These are phyloP conservation scores for Daedaleopsis sinensis DNA, from an alignment of 768 basidiomycete genomes.

Conservation along the genomic window DNA sequence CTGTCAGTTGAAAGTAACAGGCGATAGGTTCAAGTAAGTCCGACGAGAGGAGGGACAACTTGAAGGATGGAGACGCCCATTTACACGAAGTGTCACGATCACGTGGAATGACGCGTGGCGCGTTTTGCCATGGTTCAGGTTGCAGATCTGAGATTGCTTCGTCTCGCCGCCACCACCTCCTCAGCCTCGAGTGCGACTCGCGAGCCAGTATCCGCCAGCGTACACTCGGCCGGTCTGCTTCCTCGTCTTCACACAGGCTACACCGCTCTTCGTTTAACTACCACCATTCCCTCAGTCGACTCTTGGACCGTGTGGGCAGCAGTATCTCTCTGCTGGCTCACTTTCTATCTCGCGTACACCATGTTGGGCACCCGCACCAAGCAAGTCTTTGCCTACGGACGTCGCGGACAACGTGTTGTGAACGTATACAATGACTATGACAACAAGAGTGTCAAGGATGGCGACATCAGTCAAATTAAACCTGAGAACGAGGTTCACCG, in stretches of 20 bases:
- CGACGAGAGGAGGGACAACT: too few relatives aligned
- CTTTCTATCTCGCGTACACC: conserved; percentile 1
- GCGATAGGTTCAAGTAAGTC: too few relatives aligned
- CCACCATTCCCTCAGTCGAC: background rate
- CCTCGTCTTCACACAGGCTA: background rate
- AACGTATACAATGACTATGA: conserved; percentile 26
- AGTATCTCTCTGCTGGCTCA: conserved; percentile 8
- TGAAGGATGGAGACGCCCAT: too few relatives aligned
- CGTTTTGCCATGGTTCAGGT: conserved; percentile 22
- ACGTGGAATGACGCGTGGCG: conserved; percentile 18
- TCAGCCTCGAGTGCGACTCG: background rate
- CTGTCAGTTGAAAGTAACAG: too few relatives aligned
- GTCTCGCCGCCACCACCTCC: background rate
- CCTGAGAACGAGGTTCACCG: conserved; percentile 3
- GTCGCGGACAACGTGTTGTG: conserved; percentile 34
- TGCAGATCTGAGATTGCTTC: conserved; percentile 12
- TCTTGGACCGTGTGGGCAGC: conserved; percentile 6
- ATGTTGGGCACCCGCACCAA: conserved; percentile 36
- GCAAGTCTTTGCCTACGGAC: conserved; percentile 36
- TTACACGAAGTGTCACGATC: conserved; percentile 3
- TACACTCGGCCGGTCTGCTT: background rate
- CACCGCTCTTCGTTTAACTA: background rate
- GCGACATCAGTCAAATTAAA: background rate
- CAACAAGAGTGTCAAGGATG: conserved; percentile 4
- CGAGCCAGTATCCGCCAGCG: background rate